These are phyloP conservation scores for Parathielavia hyrcaniae DNA, from an alignment of 495 filamentous ascomycete species.

Conservation along the genomic window DNA sequence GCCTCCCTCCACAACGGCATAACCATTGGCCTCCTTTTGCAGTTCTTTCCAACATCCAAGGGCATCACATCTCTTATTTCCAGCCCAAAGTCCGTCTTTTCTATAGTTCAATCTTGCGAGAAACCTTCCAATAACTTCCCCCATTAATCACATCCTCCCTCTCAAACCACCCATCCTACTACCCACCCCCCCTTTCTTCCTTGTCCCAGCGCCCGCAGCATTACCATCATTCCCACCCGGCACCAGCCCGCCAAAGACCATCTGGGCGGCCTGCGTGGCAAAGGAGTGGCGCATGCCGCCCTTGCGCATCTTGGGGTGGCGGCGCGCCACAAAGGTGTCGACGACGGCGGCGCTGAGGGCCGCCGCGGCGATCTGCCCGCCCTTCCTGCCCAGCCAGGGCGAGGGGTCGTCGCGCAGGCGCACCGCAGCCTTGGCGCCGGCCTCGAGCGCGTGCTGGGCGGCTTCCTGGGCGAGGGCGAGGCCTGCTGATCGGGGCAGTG, in stretches of 20 bases:
- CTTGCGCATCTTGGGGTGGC: constrained; percentile 23
- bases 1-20: too few relatives aligned
- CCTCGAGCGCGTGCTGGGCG: constrained; percentile 22
- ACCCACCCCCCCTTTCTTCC: not conserved
- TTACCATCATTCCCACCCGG: constrained; percentile 3
- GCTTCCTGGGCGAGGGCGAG: constrained; percentile 11
- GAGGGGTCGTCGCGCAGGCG: constrained; percentile 25
- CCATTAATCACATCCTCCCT: constrained; percentile 7
- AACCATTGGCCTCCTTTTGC: too few relatives aligned
- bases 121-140: not conserved
- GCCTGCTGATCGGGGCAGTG: not conserved
- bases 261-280: constrained; percentile 24
- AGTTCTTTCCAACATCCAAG: too few relatives aligned
- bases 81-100: too few relatives aligned
- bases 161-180: constrained; percentile 1
- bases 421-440: constrained; percentile 29
- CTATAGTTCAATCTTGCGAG: too few relatives aligned
- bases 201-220: not conserved
- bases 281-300: constrained; percentile 27
- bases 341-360: constrained; percentile 30
- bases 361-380: constrained; percentile 26
- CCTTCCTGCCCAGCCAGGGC: constrained; percentile 29
- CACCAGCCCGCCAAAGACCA: constrained; percentile 26
- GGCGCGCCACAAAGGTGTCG: constrained; percentile 27
- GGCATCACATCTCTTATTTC: too few relatives aligned